Base-by-base conservation (phyloP, 129 eudicot genomes). In the Calendula officinalis region DNA sequence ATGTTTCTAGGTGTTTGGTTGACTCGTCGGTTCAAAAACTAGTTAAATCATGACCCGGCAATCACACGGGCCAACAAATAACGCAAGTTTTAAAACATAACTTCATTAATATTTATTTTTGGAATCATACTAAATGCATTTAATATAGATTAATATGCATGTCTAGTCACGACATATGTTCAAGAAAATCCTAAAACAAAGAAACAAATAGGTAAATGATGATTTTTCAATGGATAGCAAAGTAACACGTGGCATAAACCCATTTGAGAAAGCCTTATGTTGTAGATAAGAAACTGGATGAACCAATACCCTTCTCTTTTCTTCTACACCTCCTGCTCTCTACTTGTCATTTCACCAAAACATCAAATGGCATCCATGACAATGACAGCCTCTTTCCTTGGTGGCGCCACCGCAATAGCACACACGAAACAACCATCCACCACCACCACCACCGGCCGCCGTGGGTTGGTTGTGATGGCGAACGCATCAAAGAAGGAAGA, bases 341-440 rank as follows among this genome's bases (percentile, higher is more conserved):
- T 9, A 45, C 50, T 45, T 9, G 1, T 44, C 3, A 7, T 10
- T 8, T 3, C 1, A 44, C 6, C 34, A 41, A 13, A 2, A 11
- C 66, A 41, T 6, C 37, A 64, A 73, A 77, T 81, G 86, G 84
- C 87, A 42, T 78, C 91, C 66, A 56, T 83, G 65, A 62, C 87
- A 45, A 75, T 81, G 85, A 66, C 82, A 75, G 41, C 91, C 52
- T 64, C 85, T 39, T 75, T 85, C 78, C 66, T 78, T 43, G 69
- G 86, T 22, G 30, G 30, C 30, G 2, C 30, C 30, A 2, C 30
- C 15, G 66, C 56, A 3, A 14, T 51, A 3, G 47, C 47, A 47
- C 39, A 33, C 34, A 8, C 70, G 62, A 74, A 68, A 55, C 77
- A 67, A 10, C 70, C 75, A 6, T 46, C 77, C 3, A 14, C 66